Base-by-base conservation (phyloP, 1,284 basidiomycete species). In the Mrakiaceae sp. region DNA sequence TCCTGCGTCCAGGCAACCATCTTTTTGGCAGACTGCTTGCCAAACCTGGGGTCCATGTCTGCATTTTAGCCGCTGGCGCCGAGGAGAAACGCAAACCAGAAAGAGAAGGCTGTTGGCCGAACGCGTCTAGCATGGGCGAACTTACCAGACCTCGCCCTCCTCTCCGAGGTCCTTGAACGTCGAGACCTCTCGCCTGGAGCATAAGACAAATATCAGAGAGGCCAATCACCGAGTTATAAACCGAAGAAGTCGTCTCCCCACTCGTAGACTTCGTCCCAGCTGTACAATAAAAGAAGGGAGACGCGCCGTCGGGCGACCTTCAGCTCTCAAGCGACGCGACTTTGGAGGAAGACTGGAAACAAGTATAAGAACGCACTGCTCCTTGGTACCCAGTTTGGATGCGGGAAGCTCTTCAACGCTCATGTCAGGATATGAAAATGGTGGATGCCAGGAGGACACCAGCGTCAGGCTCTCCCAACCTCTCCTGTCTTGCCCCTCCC, bases 111-210 rank as follows among this genome's bases (percentile, higher is more conserved):
- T 27, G 27, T 27, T 27, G 27, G 27, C 27, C 27, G 27, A 27
- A 27, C 27, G 27, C 27, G 27, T 27, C 27, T 27, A 27, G 27
- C 27, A 1, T 27, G 27, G 10, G 7, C 3, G n/a, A 43, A 66
- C 72, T 39, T 42, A 73, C 74, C 77, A 78, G 10, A 78, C 72
- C 67, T 78, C 76, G 40, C 77, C 77, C 55, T 77, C 75, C 64
- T 78, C 77, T 7, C 77, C 76, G 50, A 76, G 73, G 46, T 77
- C 75, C 14, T 73, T 66, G 65, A 74, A 78, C 57, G 71, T 75
- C 55, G 68, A 66, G 4, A 77, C 71, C 60, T 78, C 77, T 2
- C 72, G 68, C 60, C 67, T 67, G 53, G 67, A 66, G 44, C 62
- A 62, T 5, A 7, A 27, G 39, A 14, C 27, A 14, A 43, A 14